Evolutionary conservation across 306 rosid species (phyloP), one percentile per base, ranked within the genome.

Genomic region (Trifolium fragiferum): DNA sequence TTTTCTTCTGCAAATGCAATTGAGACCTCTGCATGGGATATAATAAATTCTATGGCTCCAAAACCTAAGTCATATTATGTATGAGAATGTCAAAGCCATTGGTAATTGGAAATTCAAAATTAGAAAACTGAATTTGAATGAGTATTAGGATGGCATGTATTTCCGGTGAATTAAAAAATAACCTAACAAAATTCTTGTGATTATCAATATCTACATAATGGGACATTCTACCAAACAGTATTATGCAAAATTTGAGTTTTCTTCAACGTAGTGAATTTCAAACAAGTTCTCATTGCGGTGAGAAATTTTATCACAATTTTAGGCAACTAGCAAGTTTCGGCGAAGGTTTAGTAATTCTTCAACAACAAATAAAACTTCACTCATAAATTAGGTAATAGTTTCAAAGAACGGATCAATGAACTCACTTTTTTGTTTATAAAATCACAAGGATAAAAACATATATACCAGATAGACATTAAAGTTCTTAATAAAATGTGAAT

Each of bases 31-130:
- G 97, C 89, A 75, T 94, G 98, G 76, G 80, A 72, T 75, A 94
- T 88, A 49, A 91, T 84, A 79, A 91, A 94, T 73, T 94, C 98
- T 79, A 94, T 72, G 70, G 96, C 98, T 44, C 87, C 91, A 27
- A 95, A 93, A 87, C 98, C 97, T 94, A 73, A 51, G 70, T 77
- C 75, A 73, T 78, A 64, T 44, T n/a, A 60, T 50, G 76, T 32
- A 79, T 59, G 72, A 76, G 51, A 70, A 74, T 53, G 81, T 66
- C 53, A 77, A 79, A 74, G 73, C 30, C 66, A 71, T 43, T 66
- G 33, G 78, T 46, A 40, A 70, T 4, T 25, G 49, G n/a, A 44
- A 19, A 23, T 68, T 32, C 27, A 72, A 49, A 59, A 71, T 20
- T 43, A n/a, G 58, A 47, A 51, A 50, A 54, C 5, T 32, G 43